phyloP scores from a whole-genome alignment of 305 asterid genomes.

The Plantago coronopus region DNA sequence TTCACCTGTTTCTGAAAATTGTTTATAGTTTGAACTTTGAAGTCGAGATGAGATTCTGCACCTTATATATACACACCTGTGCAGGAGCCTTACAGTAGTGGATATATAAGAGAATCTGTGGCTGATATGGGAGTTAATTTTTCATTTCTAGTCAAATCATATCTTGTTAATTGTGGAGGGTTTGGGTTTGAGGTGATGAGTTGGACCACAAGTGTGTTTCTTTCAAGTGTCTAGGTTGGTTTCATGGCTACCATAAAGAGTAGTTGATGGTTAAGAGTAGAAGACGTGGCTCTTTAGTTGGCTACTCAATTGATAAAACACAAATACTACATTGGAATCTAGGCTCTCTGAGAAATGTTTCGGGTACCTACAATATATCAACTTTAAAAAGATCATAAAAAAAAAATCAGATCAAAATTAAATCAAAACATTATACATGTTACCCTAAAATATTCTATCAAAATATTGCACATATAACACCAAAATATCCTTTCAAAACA shows the following conservation, averaged over 20 bases:
- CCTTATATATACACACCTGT: not conserved
- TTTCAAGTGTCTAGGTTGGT: conserved; percentile 10
- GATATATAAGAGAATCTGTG: not conserved
- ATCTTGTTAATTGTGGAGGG: not conserved
- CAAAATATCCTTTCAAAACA: too few species aligned
- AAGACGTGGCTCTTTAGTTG: conserved; percentile 44
- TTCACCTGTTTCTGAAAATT: not conserved
- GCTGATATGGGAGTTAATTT: conserved; percentile 5
- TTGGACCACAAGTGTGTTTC: conserved; percentile 2
- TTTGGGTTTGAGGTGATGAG: conserved; percentile 1
- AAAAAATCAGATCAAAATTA: too few species aligned
- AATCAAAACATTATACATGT: too few species aligned
- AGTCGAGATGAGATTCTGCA: not conserved
- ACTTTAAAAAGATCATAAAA: too few species aligned
- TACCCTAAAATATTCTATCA: too few species aligned
- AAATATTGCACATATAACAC: too few species aligned
- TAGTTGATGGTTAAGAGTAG: conserved; percentile 34
- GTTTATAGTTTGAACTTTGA: not conserved
- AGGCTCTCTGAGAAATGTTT: too few species aligned
- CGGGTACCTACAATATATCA: too few species aligned
- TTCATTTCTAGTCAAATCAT: not conserved
- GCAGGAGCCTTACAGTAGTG: not conserved
- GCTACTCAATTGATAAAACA: too few species aligned
- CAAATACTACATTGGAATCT: too few species aligned
- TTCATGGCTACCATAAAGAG: conserved; percentile 32